Base-by-base conservation (phyloP, 2,329 filamentous ascomycete genomes). In the Ambrosiella beaveri region DNA sequence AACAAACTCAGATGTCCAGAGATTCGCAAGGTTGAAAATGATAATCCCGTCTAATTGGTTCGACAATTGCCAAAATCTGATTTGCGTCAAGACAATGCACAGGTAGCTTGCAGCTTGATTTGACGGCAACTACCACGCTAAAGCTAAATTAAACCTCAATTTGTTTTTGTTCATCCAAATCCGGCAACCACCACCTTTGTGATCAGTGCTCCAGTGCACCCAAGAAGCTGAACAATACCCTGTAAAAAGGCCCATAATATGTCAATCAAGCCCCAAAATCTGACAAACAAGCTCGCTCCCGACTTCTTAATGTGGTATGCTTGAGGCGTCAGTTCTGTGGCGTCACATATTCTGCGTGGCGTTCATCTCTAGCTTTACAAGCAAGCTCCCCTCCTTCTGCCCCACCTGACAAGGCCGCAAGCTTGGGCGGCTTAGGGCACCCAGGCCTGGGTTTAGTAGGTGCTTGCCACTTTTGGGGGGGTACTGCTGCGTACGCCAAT, bases 401-500 rank as follows among this genome's bases (percentile, higher is more conserved):
- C 55, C 59, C 59, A 57, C 57, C 37, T 59, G 39, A 44, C 57
- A 58, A 58, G 57, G 57, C 57, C n/a, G 39, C 50, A 45, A 47
- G 40, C 57, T 15, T 45, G 41, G 44, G 50, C 19, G 54, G 45
- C 47, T 59, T 4, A 41, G 40, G 38, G 17, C 3, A n/a, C 9
- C 39, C 9, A 19, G 19, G 19, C 15, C 11, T 11, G 17, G 38
- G 9, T 56, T 59, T 15, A 51, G 45, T 47, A 27, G 51, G 51
- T 37, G 35, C 27, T 27, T 49, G 44, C 44, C 44, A 11, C 44
- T 8, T 47, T 47, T 47, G 44, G 11, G n/a, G n/a, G n/a, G 44
- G 7, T 17, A 15, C 41, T 52, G 56, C 47, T 57, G 51, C 58
- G 58, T 59, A 59, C 53, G 58, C 54, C 58, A 56, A 59, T 59